Base-by-base conservation (phyloP, 2,329 filamentous ascomycete species). In the Alternaria panax region DNA sequence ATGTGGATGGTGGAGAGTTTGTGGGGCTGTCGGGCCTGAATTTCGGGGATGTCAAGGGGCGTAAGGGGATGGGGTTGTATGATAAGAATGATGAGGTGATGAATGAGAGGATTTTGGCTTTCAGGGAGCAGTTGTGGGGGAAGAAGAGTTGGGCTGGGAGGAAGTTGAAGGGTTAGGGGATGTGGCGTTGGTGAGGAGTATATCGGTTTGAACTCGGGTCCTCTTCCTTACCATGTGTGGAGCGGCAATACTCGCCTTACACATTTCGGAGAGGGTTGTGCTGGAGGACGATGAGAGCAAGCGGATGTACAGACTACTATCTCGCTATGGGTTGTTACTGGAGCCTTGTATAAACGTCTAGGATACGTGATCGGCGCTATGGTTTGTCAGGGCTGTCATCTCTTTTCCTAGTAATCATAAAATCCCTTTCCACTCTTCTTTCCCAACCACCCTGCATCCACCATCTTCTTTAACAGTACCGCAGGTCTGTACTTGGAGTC, bases 351-450 rank as follows among this genome's bases (percentile, higher is more conserved):
- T 18, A 34, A 3, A 4, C 11, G n/a, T 12, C 34, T 8, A 47
- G 45, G 28, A 12, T 47, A 34, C 14, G 4, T n/a, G 11, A 32
- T 24, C 18, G 11, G 27, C 27, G 3, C 12, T 16, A 42, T 6
- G 14, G 40, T 7, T 25, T 24, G 40, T 11, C 18, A 16, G 22
- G 3, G 9, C 12, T 53, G 27, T 24, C 8, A 42, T 7, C n/a
- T n/a, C n/a, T n/a, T 18, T 30, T 32, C 27, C 11, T 59, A 59
- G 78, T 97, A 96, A 58, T 95, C 91, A 74, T 97, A 97, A 78
- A 97, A 97, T 2, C 95, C 95, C 81, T 95, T 97, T 24, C 94
- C 93, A 70, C 88, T 91, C 87, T 99, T 99, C 88, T 97, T 98
- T 20, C 95, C 95, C 63, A 97, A 75, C 95, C 95, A 99, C 2